A percentile compares a stretch with the other conserved stretches of the same genome.
phyloP scores from a whole-genome alignment of 1,284 basidiomycete genomes.

The Moesziomyces aphidis region DNA sequence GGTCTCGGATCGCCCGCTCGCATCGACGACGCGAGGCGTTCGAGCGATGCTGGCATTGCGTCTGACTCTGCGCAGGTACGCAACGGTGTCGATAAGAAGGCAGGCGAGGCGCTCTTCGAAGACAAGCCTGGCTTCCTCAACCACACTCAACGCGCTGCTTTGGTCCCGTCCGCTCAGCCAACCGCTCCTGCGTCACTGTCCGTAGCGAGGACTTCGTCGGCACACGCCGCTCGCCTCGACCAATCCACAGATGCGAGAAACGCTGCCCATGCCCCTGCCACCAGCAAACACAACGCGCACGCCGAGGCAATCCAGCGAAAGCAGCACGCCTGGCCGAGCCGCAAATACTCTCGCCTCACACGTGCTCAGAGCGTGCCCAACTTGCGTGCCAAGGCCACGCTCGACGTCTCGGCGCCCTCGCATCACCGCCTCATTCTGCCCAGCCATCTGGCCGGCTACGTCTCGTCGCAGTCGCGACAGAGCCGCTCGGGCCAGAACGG shows the following conservation, averaged over 20 bases:
- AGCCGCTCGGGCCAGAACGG: constrained; percentile 12
- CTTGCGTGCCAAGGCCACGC: constrained; percentile 40
- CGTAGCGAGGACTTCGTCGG: neutral
- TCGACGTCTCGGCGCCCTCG: constrained; percentile 33
- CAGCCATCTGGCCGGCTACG: constrained; percentile 34
- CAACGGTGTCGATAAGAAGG: neutral
- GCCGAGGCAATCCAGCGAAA: constrained; percentile 17
- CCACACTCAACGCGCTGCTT: neutral
- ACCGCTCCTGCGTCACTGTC: neutral
- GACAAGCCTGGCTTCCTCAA: neutral
- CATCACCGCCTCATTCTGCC: constrained; percentile 46
- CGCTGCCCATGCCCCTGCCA: neutral
- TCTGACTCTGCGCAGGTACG: neutral
- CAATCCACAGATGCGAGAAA: neutral
- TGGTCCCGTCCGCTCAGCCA: neutral
- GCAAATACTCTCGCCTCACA: constrained; percentile 27
- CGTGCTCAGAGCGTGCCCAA: constrained; percentile 52
- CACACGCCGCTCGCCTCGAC: neutral
- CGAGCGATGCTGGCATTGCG: constrained; percentile 23
- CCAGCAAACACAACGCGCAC: neutral
- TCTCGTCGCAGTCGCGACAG: constrained; percentile 19
- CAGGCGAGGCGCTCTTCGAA: neutral
- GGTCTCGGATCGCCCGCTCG: neutral
- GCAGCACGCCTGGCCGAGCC: constrained; percentile 12
- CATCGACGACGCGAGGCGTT: constrained; percentile 14